Base-by-base conservation (phyloP, 2,329 filamentous ascomycete species). In the Boeremia exigua region DNA sequence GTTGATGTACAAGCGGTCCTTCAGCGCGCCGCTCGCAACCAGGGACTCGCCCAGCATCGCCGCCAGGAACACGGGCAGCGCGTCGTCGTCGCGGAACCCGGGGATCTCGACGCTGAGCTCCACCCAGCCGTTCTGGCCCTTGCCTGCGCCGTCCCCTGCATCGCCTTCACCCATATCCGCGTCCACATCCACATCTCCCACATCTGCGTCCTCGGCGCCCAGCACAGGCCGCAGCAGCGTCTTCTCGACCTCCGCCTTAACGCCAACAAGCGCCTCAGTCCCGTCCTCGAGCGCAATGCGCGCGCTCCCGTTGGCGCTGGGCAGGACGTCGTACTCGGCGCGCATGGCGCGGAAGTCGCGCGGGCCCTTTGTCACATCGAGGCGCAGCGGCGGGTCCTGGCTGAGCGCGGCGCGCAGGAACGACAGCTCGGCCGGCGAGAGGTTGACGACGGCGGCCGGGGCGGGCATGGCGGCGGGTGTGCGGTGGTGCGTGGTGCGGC, bases 361-460 rank as follows among this genome's bases (percentile, higher is more conserved):
- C 17, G 92, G 81, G 15, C 69, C 70, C 56, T 75, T 75, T 59
- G 72, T 72, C 63, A 69, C 65, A 76, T 99, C 95, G 19, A 94
- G 91, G 23, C 95, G 92, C 74, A 98, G 89, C 17, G 95, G 92
- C 10, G 92, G 92, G 38, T 79, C 79, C 57, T 93, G 88, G 7
- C 87, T 84, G 70, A 99, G 91, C 6, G 94, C 93, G 62, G 86
- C 87, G 82, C 96, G 92, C 47, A 98, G 87, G 80, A 97, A 99
- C 67, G 93, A 92, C 70, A 99, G 90, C 80, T 99, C 95, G 70
- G 95, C 92, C 43, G 95, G 94, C 49, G 93, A 97, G 77, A 98
- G 88, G 67, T 92, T 88, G 39, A 85, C 70, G 87, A 85, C 78
- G 40, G 61, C 30, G 59, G 68, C 66, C 50, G 70, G 61, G 49